Evolutionary conservation across 176 grass and related monocot genomes (phyloP).

Genomic region (Oryza punctata): DNA sequence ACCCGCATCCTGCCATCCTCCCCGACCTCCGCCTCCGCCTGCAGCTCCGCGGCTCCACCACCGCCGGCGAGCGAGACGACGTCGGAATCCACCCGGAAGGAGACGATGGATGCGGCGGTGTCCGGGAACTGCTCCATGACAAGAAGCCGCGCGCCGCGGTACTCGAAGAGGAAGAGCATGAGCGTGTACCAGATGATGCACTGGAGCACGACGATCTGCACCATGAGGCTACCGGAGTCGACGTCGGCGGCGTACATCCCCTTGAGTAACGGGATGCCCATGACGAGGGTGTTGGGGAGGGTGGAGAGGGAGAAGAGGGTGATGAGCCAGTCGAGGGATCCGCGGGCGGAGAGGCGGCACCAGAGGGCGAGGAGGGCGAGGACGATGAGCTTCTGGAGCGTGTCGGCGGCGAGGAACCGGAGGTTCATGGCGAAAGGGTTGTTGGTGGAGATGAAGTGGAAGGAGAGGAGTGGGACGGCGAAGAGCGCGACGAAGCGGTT

Average conservation of each 20-base stretch:
- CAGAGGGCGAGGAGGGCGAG: constrained; percentile 45
- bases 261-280: constrained; percentile 68
- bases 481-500: constrained; percentile 83
- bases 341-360: constrained; percentile 36
- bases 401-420: constrained; percentile 72
- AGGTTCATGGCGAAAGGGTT: constrained; percentile 71
- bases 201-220: constrained; percentile 71
- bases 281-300: constrained; percentile 76
- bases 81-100: constrained; percentile 89
- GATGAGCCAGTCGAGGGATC: constrained; percentile 74
- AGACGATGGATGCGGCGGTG: constrained; percentile 72
- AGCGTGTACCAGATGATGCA: constrained; percentile 67
- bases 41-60: constrained; percentile 35
- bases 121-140: constrained; percentile 82
- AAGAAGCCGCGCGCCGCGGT: constrained; percentile 54
- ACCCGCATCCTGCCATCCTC: constrained; percentile 59
- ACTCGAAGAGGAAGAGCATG: constrained; percentile 86
- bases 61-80: constrained; percentile 71
- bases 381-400: constrained; percentile 72
- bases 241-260: constrained; percentile 61
- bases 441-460: constrained; percentile 80
- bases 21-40: constrained; percentile 56
- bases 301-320: constrained; percentile 78
- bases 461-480: constrained; percentile 72
- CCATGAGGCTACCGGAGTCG: constrained; percentile 61